Base-by-base conservation (phyloP, 1,139 yeast genomes). In the Kazachstania sp. region DNA sequence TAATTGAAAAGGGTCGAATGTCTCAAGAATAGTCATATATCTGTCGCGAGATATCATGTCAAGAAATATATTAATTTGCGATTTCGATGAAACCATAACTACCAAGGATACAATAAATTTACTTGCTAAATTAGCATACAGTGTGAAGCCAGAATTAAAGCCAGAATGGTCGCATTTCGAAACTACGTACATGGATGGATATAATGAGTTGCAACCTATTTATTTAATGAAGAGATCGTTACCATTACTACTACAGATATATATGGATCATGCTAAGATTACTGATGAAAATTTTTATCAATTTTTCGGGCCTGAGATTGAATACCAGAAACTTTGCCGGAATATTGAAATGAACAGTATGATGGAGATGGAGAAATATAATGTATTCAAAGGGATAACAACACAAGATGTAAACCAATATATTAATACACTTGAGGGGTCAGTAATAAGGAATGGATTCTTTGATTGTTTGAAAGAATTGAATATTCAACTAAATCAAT, bases 51-150 rank as follows among this genome's bases (percentile, higher is more conserved):
- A 9, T 18, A 32, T 2, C 19, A 32, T 36, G 38, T 48, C 51
- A 49, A 50, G 45, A 23, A 48, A 55, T 30, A 42, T 60, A 13
- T 44, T 63, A 5, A 54, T 63, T 9, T 50, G 60, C 6, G 67
- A 64, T 45, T 64, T 62, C 44, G 67, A 64, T 47, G 67, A 63
- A 40, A 64, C 67, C 1, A 56, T 64, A 9, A 62, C 67, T 2
- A 46, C 43, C 9, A 45, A 47, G 18, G 67, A 64, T 47, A 63
- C 67, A 2, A 62, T 61, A 7, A 26, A 46, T 19, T 36, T 53
- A 6, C 36, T 63, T 6, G 64, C 59, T 3, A 44, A 51, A 20
- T 38, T 61, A 16, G 61, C 63, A 8, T 60, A 59, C 39, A 34
- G 29, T 5, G 26, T 51, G 28, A 53, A 55, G 32, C 49, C 56